These are phyloP conservation scores for Wickerhamiella azymoides DNA, from an alignment of 805 yeast genomes.

Conservation along the genomic window DNA sequence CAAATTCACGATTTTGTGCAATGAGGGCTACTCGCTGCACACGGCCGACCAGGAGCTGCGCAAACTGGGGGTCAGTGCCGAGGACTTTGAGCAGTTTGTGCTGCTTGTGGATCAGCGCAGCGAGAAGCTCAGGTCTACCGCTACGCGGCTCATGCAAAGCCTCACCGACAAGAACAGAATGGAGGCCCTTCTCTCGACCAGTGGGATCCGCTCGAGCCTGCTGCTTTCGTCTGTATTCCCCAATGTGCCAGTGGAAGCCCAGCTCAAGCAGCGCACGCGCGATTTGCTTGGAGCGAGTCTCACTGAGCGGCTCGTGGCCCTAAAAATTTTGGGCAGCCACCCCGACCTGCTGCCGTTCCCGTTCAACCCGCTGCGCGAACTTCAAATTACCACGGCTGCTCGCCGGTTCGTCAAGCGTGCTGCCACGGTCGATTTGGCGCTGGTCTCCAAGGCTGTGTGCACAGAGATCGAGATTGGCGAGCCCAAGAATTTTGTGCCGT, in stretches of 20 bases:
- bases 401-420: background rate
- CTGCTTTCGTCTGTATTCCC: constrained; percentile 10
- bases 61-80: background rate
- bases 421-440: background rate
- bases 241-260: constrained; percentile 5
- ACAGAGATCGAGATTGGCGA: background rate
- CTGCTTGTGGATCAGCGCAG: background rate
- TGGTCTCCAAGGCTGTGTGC: background rate
- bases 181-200: constrained; percentile 1
- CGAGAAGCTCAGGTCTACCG: background rate
- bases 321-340: constrained; percentile 3
- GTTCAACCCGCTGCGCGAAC: background rate
- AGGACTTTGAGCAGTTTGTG: constrained; percentile 7
- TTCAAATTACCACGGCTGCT: background rate
- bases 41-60: constrained; percentile 2
- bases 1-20: constrained; percentile 1
- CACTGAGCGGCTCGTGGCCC: constrained; percentile 6
- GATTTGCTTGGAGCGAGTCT: background rate
- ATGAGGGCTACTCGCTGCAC: background rate
- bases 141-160: background rate
- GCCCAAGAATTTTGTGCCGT: background rate
- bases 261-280: constrained; percentile 2
- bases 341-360: constrained; percentile 4
- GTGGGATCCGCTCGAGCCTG: constrained; percentile 4
- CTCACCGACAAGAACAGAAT: background rate